Evolutionary conservation across 2,329 filamentous ascomycete genomes (phyloP).

Genomic region (Penicillium expansum): DNA sequence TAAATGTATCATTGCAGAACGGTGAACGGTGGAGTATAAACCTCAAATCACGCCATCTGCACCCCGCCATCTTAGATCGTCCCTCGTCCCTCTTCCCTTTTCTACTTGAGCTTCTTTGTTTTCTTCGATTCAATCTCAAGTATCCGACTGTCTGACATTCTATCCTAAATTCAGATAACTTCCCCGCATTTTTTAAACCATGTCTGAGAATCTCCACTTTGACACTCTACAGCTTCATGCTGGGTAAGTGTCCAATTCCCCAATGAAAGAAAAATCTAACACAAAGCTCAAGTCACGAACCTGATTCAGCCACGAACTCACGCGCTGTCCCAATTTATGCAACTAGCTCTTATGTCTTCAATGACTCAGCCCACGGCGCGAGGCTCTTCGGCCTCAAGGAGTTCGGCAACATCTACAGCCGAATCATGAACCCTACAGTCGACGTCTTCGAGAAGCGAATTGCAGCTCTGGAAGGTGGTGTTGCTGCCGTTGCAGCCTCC

Average conservation of each 20-base stretch:
- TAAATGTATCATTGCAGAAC: too few species aligned
- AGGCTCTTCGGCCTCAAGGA: conserved; percentile 96
- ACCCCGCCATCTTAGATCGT: neutral
- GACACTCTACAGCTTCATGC: conserved; percentile 85
- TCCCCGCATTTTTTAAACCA: conserved; percentile 20
- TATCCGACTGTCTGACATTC: neutral
- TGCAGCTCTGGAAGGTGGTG: conserved; percentile 90
- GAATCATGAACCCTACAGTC: conserved; percentile 93
- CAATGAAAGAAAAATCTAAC: conserved; percentile 4
- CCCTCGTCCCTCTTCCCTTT: neutral
- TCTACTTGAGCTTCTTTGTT: neutral
- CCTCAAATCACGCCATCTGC: neutral
- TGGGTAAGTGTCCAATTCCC: conserved; percentile 55
- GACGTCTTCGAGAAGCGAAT: conserved; percentile 97
- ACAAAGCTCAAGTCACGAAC: conserved; percentile 61
- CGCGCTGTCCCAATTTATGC: conserved; percentile 96
- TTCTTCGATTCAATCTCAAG: neutral
- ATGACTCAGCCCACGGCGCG: conserved; percentile 93
- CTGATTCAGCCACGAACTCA: conserved; percentile 78
- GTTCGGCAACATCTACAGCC: conserved; percentile 95
- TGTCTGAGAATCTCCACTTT: conserved; percentile 56
- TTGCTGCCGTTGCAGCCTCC: conserved; percentile 77
- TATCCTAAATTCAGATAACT: neutral
- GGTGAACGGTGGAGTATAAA: too few species aligned
- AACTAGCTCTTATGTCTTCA: conserved; percentile 88